Base-by-base conservation (phyloP, 192 early-diverging fungal species). In the Mortierella antarctica region DNA sequence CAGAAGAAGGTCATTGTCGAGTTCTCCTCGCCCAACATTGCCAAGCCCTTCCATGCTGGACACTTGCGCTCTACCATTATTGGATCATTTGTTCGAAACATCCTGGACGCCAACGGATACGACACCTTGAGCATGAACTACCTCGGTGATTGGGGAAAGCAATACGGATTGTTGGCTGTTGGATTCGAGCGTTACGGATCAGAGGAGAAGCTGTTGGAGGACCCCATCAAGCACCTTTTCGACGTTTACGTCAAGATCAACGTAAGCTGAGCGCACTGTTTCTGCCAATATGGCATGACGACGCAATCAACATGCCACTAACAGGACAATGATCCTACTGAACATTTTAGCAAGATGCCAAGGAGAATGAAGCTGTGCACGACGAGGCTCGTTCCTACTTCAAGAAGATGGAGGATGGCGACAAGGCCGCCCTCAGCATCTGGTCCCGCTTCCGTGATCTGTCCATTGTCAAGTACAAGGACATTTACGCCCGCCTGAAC, bases 101-200 rank as follows among this genome's bases (percentile, higher is more conserved):
- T 93, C 20, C 88, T 95, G 81, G 82, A 90, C 56, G 95, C 93
- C 45, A 92, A 94, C 66, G 98, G 97, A 11, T 96, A 93, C 87
- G 91, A 95, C n/a, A 92, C 91, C n/a, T 86, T 96, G 56, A 86
- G 90, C 49, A 94, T 98, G 87, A 99, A 99, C 89, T 97, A 99
- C 83, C 86, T 99, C 44, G 98, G 98, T 65, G 97, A 99, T 83
- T 99, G 98, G 98, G 98, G 98, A 67, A 99, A 97, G 84, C 97
- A 99, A 87, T 99, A 96, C 79, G 98, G 96, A 71, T 85, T 98
- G 67, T 88, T 98, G 76, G 97, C 97, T 54, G 84, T 99, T 59
- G 97, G 96, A 65, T 97, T 91, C 81, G 86, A 86, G 63, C 90
- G 90, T 62, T 91, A 92, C 75, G 96, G 96, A 44, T 86, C 83